Evolutionary conservation across 495 filamentous ascomycete species (phyloP).

Genomic region (Xylaria longipes): DNA sequence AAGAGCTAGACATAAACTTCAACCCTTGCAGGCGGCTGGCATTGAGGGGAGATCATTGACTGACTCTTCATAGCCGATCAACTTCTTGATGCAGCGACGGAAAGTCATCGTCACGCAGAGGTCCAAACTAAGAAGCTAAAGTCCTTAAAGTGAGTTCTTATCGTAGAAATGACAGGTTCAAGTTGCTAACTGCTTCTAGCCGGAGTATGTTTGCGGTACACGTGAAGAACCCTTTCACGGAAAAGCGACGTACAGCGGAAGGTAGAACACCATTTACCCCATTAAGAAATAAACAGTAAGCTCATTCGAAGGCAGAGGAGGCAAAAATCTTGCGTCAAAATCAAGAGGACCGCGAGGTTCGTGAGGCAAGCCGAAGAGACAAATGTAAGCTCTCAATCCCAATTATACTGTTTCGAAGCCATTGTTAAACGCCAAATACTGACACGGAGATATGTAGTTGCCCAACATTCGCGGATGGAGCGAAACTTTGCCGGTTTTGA

Average conservation of each 20-base stretch:
- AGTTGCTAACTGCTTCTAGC: constrained; percentile 54
- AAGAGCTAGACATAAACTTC: neutral
- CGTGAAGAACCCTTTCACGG: constrained; percentile 75
- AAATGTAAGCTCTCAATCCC: constrained; percentile 76
- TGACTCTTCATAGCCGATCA: constrained; percentile 59
- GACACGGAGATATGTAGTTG: constrained; percentile 13
- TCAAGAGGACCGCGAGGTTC: constrained; percentile 67
- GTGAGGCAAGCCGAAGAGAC: constrained; percentile 71
- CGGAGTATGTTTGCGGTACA: constrained; percentile 84
- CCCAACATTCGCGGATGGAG: constrained; percentile 36
- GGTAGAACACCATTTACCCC: constrained; percentile 32
- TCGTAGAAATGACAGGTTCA: neutral
- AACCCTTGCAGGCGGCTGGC: neutral
- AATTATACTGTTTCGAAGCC: constrained; percentile 40
- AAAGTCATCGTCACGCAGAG: constrained; percentile 58
- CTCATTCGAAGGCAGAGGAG: constrained; percentile 46
- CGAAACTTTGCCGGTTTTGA: constrained; percentile 28
- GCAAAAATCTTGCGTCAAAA: constrained; percentile 66
- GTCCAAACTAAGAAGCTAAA: constrained; percentile 79
- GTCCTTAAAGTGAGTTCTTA: constrained; percentile 41
- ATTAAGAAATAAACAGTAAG: neutral
- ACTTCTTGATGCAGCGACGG: constrained; percentile 69
- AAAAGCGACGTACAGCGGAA: constrained; percentile 59
- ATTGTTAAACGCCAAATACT: neutral
- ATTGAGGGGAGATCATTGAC: neutral